Evolutionary conservation across 2,329 filamentous ascomycete genomes (phyloP), one percentile per base, ranked within the genome.

Genomic region (Fusarium oxysporum): DNA sequence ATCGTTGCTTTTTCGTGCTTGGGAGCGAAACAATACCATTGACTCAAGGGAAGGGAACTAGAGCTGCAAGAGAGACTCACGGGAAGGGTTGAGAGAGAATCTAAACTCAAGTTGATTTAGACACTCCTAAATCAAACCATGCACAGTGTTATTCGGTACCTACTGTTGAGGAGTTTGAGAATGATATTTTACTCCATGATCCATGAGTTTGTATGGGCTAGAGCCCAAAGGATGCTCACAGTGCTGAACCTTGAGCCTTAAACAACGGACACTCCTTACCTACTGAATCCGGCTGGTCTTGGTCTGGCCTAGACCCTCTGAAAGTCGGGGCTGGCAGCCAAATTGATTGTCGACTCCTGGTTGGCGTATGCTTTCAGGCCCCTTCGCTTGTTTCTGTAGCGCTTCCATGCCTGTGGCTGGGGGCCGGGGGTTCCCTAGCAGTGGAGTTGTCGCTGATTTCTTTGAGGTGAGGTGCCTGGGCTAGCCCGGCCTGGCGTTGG

Each of bases 361-460:
- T 72, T 72, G 69, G 69, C 53, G 56, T 64, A 38, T 59, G 30
- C 51, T 54, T 47, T 72, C 61, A 56, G 56, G 64, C 32, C 70
- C 50, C 57, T 62, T 74, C 68, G 68, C 72, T 74, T 74, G 68
- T 74, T 71, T 67, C 71, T 71, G 62, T 65, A 73, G 71, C 71
- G 64, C 58, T 67, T 62, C 71, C 40, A 48, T 65, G 58, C 51
- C 57, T 74, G 60, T 68, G 62, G 57, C 57, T 58, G 47, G 70
- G 62, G 23, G 40, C 55, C 47, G 65, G 65, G 64, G 54, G 23
- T n/a, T 65, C 60, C 71, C 66, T 73, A 55, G 48, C 35, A 64
- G 66, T 72, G 70, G 70, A 71, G 70, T 57, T 64, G 62, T 57
- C 53, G 38, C 57, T 72, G 70, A 55, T 62, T 72, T 66, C 47